A percentile compares a stretch with the other conserved stretches of the same genome.
These are phyloP conservation scores for Peterozyma toletana DNA, from an alignment of 805 yeast species.

Conservation along the genomic window DNA sequence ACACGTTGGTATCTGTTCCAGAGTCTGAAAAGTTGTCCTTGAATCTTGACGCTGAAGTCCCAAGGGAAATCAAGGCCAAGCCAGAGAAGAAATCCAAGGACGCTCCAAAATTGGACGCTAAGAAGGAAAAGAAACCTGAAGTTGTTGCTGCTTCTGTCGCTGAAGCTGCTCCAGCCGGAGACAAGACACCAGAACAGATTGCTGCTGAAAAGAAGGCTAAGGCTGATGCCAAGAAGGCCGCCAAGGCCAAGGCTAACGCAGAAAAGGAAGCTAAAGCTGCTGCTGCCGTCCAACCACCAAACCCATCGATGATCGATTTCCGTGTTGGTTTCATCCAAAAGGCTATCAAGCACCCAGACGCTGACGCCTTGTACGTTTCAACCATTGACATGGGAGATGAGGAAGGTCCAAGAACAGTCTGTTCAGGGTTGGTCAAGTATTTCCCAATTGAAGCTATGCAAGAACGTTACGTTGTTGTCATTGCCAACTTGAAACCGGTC, in stretches of 20 bases:
- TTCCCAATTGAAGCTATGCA: slow-evolving; percentile 93
- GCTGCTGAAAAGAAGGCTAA: slow-evolving; percentile 49
- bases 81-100: slow-evolving; percentile 23
- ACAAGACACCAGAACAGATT: slow-evolving; percentile 29
- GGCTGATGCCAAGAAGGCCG: slow-evolving; percentile 36
- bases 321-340: slow-evolving; percentile 96
- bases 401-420: slow-evolving; percentile 96
- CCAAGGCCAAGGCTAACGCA: slow-evolving; percentile 53
- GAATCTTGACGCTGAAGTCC: slow-evolving; percentile 55
- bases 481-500: slow-evolving; percentile 96
- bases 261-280: slow-evolving; percentile 41
- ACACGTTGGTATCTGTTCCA: slow-evolving; percentile 47
- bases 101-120: slow-evolving; percentile 11
- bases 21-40: slow-evolving; percentile 46
- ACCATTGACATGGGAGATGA: slow-evolving; percentile 95
- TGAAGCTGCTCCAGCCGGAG: slow-evolving; percentile 16
- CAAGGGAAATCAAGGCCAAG: slow-evolving; percentile 34
- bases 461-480: slow-evolving; percentile 81
- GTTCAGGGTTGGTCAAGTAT: slow-evolving; percentile 92
- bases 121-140: slow-evolving; percentile 14
- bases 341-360: slow-evolving; percentile 96
- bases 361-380: slow-evolving; percentile 92
- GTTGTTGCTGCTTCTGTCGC: slow-evolving; percentile 7
- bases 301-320: slow-evolving; percentile 83
- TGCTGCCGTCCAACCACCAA: slow-evolving; percentile 57